Percentiles rank a stretch among this genome's conserved stretches.
Evolutionary conservation across 2,329 filamentous ascomycete genomes (phyloP).

Genomic region (Neocatenulostroma microsporum): DNA sequence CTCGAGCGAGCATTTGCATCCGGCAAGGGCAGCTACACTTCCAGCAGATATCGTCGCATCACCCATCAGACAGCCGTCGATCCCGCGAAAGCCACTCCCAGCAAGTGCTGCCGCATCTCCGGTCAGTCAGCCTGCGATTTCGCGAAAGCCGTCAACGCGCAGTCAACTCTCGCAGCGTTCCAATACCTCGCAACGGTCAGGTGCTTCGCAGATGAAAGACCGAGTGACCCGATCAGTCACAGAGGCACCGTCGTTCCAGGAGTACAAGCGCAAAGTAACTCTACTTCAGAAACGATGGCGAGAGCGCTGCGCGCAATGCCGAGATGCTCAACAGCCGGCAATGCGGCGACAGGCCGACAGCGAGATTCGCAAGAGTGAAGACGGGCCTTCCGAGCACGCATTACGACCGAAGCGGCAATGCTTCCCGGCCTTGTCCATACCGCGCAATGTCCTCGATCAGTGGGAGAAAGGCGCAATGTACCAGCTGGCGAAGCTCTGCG

Average conservation of each 20-base stretch:
- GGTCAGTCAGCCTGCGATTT: background rate
- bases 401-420: conserved; percentile 20
- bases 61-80: too few species aligned
- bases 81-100: too few species aligned
- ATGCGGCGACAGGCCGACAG: too few species aligned
- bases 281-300: conserved; percentile 30
- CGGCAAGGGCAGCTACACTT: too few species aligned
- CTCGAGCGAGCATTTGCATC: too few species aligned
- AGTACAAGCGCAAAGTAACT: conserved; percentile 28
- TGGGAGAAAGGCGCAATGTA: conserved; percentile 62
- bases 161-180: conserved; percentile 4
- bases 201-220: conserved; percentile 3
- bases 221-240: conserved; percentile 7
- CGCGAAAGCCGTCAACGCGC: conserved; percentile 6
- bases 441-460: conserved; percentile 56
- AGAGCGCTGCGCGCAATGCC: conserved; percentile 14
- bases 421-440: conserved; percentile 40
- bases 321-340: too few species aligned
- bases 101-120: too few species aligned
- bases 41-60: too few species aligned
- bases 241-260: conserved; percentile 22
- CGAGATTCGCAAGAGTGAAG: too few species aligned
- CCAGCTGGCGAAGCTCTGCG: conserved; percentile 63
- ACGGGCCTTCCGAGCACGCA: background rate
- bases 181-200: background rate